phyloP scores from a whole-genome alignment of 306 rosid species.

The Argentina anserina region DNA sequence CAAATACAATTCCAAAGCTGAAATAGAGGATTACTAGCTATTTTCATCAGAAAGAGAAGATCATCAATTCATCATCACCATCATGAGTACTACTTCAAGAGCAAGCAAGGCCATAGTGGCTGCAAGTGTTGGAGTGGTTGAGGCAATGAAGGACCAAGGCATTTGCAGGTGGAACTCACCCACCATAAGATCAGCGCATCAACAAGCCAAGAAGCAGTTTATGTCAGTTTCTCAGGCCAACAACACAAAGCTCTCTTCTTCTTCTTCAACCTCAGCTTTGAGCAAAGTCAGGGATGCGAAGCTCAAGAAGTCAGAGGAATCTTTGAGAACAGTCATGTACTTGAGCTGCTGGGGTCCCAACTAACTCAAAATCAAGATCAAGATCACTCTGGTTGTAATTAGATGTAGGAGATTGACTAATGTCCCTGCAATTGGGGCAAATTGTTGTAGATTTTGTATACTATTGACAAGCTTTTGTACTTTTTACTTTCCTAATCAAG shows the following conservation, averaged over 20 bases:
- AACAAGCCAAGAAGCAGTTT: slow-evolving; percentile 22
- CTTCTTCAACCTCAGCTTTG: slow-evolving; percentile 21
- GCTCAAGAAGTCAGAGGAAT: slow-evolving; percentile 28
- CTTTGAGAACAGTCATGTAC: slow-evolving; percentile 36
- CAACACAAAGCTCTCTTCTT: slow-evolving; percentile 17
- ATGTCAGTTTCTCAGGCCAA: slow-evolving; percentile 23
- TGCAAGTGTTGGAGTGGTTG: slow-evolving; percentile 37
- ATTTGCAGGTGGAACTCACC: slow-evolving; percentile 35
- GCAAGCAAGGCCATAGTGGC: slow-evolving; percentile 27
- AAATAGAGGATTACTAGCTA: not conserved
- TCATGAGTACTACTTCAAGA: slow-evolving; percentile 17
- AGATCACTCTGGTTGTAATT: not conserved
- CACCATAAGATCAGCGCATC: slow-evolving; percentile 21
- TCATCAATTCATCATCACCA: not conserved
- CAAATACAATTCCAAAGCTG: not conserved
- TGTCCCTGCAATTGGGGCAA: not conserved
- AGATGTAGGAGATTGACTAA: not conserved
- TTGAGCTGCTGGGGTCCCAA: slow-evolving; percentile 44
- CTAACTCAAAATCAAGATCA: not conserved
- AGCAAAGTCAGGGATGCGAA: not conserved
- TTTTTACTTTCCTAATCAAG: not conserved
- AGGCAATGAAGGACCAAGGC: slow-evolving; percentile 39
- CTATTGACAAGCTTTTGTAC: not conserved
- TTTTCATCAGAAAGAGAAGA: not conserved
- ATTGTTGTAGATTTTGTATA: not conserved